Evolutionary conservation across 805 yeast genomes (phyloP), one percentile per base, ranked within the genome.

Genomic region (Candida arabinofermentans): DNA sequence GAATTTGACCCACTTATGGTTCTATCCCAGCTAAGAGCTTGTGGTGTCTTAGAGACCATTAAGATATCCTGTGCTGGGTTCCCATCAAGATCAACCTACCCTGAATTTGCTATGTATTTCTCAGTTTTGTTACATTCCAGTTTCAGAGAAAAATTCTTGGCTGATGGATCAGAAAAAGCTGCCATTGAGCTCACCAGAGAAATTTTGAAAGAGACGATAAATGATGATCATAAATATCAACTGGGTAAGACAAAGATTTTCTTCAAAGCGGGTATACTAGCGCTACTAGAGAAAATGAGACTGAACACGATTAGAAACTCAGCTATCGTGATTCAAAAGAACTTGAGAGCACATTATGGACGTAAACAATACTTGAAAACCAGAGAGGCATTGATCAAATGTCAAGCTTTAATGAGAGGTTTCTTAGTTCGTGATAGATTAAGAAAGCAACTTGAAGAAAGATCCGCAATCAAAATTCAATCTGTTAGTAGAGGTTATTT

Each of bases 1-100:
- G 84, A 82, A 61, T 91, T 91, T 65, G 96, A 89, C 58, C 88
- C 95, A 13, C 75, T 89, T 33, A 90, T 91, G 97, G 98, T 91
- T 12, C 72, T 93, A 46, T 83, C 95, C 5, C 99, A 91, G 65
- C 74, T 91, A 48, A 79, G 99, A 61, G 99, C 99, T 5, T 91
- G 99, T 72, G 99, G 99, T 83, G 98, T 91, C 36, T 72, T 91
- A 53, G 99, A 93, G 62, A 93, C 99, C 2, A 91, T 91, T 59
- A 74, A 96, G 57, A 91, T 91, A 36, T 90, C 97, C 2, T 90
- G 97, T 68, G 97, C 96, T 38, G 99, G 99, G 31, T 91, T 90
- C 75, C 99, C 99, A 14, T 84, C 96, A 0, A 75, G 97, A 60
- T 88, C 96, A 89, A 79, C 96, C 2, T 93, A 88, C 59, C 89